phyloP scores from a whole-genome alignment of 2,329 filamentous ascomycete genomes.

The Cladosporium sp. region DNA sequence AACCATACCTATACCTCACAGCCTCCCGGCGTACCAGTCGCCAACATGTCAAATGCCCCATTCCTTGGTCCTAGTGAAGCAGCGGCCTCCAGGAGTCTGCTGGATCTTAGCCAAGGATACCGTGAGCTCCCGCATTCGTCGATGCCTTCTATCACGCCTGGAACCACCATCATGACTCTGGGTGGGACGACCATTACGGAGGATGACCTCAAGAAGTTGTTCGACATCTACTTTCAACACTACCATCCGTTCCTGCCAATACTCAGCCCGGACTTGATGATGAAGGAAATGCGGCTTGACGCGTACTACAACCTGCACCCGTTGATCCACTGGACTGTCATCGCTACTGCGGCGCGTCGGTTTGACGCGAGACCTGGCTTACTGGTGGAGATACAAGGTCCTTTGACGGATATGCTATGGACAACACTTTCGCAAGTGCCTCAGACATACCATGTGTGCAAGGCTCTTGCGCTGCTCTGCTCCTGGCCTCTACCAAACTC shows the following conservation, averaged over 20 bases:
- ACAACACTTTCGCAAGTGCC: slow-evolving; percentile 75
- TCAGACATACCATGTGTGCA: slow-evolving; percentile 77
- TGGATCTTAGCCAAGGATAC: slow-evolving; percentile 42
- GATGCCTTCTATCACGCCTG: slow-evolving; percentile 56
- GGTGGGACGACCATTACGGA: slow-evolving; percentile 49
- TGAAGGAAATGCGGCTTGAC: slow-evolving; percentile 31
- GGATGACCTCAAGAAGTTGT: slow-evolving; percentile 57
- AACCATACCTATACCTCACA: slow-evolving; percentile 21
- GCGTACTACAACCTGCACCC: slow-evolving; percentile 75
- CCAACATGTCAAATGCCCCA: slow-evolving; percentile 33
- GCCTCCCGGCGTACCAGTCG: slow-evolving; percentile 29
- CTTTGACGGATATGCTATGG: slow-evolving; percentile 73
- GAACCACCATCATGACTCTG: slow-evolving; percentile 61
- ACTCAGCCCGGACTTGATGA: slow-evolving; percentile 64
- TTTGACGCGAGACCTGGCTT: slow-evolving; percentile 65
- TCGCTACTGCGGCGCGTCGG: slow-evolving; percentile 73
- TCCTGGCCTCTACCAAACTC: slow-evolving; percentile 84
- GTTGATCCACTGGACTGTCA: slow-evolving; percentile 82
- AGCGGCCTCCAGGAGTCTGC: slow-evolving; percentile 40
- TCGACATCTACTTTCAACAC: slow-evolving; percentile 71
- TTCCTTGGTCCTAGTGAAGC: slow-evolving; percentile 42
- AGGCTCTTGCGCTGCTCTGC: slow-evolving; percentile 76
- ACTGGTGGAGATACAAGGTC: slow-evolving; percentile 65
- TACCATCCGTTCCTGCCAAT: slow-evolving; percentile 81
- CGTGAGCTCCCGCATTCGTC: slow-evolving; percentile 44